Evolutionary conservation across 148 eudicot genomes (phyloP).

Genomic region (Euryodendron excelsum): DNA sequence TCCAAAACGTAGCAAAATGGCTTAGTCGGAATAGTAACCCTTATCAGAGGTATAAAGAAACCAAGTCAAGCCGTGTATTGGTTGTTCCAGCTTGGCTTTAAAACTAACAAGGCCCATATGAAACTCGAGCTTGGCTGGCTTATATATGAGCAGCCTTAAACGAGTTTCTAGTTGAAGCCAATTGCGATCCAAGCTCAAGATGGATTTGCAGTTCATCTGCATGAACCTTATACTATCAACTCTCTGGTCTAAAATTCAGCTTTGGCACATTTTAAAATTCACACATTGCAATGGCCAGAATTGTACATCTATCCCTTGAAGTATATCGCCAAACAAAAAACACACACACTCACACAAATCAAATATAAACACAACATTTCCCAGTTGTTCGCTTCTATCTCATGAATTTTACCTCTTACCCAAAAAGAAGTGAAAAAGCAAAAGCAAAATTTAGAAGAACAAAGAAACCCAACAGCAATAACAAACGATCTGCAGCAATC

Average conservation of each 20-base stretch:
- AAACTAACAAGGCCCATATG: neutral
- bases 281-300: too few relatives aligned
- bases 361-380: neutral
- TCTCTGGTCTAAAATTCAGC: neutral
- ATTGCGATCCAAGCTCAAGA: neutral
- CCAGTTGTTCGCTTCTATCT: neutral
- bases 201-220: neutral
- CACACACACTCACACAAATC: neutral
- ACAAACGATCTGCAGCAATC: neutral
- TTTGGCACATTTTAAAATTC: neutral
- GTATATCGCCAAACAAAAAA: neutral
- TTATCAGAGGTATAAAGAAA: neutral
- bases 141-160: neutral
- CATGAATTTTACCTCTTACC: neutral
- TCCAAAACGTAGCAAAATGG: too few relatives aligned
- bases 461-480: neutral
- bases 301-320: neutral
- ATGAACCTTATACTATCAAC: neutral
- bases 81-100: neutral
- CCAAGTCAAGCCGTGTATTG: neutral
- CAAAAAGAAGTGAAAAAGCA: neutral
- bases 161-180: neutral
- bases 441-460: too few relatives aligned
- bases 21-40: too few relatives aligned
- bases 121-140: neutral